Conservation (phyloP, 768 basidiomycete genomes). For the Sistotremastrum suecicum region DNA sequence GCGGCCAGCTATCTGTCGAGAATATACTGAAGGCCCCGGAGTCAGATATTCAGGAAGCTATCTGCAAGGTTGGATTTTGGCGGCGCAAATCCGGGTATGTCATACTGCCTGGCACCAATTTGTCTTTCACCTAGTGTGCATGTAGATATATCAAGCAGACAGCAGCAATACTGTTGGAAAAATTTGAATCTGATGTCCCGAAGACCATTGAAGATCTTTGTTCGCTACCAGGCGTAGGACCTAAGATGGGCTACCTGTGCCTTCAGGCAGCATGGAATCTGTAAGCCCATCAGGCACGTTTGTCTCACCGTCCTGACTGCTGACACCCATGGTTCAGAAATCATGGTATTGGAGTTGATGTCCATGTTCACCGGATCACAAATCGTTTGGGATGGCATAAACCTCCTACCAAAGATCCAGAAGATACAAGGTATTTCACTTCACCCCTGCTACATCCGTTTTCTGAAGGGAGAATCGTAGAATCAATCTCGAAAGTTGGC, state of each 20-base stretch:
- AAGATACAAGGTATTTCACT: constrained; percentile 59
- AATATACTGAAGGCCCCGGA: constrained; percentile 52
- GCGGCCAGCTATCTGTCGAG: constrained; percentile 68
- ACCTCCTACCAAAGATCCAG: constrained; percentile 69
- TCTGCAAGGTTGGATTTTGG: constrained; percentile 90
- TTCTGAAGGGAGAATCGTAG: constrained; percentile 18
- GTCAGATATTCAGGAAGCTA: constrained; percentile 52
- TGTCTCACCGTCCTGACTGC: background rate
- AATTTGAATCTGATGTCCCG: constrained; percentile 75
- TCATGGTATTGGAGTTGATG: constrained; percentile 87
- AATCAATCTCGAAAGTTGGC: constrained; percentile 71
- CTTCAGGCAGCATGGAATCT: constrained; percentile 78
- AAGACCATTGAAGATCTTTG: constrained; percentile 81
- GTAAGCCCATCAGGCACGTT: constrained; percentile 24
- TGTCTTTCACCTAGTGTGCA: background rate
- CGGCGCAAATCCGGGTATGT: constrained; percentile 68
- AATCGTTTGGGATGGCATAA: constrained; percentile 90
- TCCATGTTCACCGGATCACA: constrained; percentile 91
- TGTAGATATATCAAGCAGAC: constrained; percentile 62
- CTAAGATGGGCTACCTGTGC: constrained; percentile 88
- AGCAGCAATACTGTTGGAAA: constrained; percentile 50
- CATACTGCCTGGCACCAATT: background rate
- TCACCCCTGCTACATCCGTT: background rate
- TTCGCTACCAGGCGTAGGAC: constrained; percentile 81
- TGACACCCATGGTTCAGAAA: constrained; percentile 32